These are phyloP conservation scores for Phyllosticta capitalensis DNA, from an alignment of 2,329 filamentous ascomycete species.

Conservation along the genomic window DNA sequence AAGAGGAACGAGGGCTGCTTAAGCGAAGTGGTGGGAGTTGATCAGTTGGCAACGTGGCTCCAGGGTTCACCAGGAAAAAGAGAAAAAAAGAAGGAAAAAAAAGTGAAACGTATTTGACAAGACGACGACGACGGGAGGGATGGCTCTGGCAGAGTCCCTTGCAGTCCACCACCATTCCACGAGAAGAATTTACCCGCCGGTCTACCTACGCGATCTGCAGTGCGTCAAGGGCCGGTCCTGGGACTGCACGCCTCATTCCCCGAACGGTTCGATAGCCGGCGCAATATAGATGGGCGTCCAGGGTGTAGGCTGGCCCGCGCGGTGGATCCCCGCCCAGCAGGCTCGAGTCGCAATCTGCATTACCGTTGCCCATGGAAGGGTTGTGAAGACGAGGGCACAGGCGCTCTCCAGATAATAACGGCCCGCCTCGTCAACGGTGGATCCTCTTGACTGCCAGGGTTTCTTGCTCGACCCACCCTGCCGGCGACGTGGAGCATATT, in stretches of 20 bases:
- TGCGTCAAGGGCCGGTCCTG: conserved; percentile 31
- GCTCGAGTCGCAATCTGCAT: conserved; percentile 24
- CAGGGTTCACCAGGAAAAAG: too few species aligned
- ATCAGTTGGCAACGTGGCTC: too few species aligned
- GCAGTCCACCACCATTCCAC: too few species aligned
- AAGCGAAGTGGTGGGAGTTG: too few species aligned
- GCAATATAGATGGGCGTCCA: conserved; percentile 27
- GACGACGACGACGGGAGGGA: too few species aligned
- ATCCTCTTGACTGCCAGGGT: conserved; percentile 11
- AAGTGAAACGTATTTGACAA: too few species aligned
- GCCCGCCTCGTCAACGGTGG: conserved; percentile 14
- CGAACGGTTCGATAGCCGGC: conserved; percentile 30
- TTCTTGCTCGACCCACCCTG: conserved; percentile 28
- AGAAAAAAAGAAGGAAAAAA: too few species aligned
- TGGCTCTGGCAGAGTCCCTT: too few species aligned
- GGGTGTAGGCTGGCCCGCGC: conserved; percentile 16
- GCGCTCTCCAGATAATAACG: conserved; percentile 14
- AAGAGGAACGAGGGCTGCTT: too few species aligned
- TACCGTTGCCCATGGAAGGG: too few species aligned
- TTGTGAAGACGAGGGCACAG: conserved; percentile 23
- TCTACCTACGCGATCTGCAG: conserved; percentile 29
- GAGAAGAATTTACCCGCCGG: conserved; percentile 17
- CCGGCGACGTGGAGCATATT: conserved; percentile 26
- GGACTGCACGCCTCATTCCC: conserved; percentile 22
- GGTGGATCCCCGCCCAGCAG: conserved; percentile 12